These are phyloP conservation scores for Salicornia ramosissima DNA, from an alignment of 148 eudicot species.

Conservation along the genomic window DNA sequence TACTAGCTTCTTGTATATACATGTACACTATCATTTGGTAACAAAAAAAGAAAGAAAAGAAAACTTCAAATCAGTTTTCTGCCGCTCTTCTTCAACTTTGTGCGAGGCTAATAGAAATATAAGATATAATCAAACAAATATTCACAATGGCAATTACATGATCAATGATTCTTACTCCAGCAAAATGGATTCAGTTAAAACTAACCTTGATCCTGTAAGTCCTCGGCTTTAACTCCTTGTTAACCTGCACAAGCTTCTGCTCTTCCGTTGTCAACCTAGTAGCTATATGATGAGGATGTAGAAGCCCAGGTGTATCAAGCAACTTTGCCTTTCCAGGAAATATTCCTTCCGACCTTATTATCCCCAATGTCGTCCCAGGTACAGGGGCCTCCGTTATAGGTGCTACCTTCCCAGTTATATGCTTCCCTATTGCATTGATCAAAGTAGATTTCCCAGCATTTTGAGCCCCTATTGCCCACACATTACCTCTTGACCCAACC, in stretches of 20 bases:
- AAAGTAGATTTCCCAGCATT: constrained; percentile 94
- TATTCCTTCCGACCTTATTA: constrained; percentile 74
- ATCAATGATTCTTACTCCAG: not conserved
- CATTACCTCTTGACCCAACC: constrained; percentile 84
- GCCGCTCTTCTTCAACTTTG: not conserved
- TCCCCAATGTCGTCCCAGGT: constrained; percentile 95
- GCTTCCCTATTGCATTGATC: constrained; percentile 83
- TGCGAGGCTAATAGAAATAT: not conserved
- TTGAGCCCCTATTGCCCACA: constrained; percentile 97
- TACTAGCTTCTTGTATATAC: too few species aligned
- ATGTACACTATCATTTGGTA: too few species aligned
- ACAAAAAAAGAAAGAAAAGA: too few species aligned
- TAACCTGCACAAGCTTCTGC: constrained; percentile 69
- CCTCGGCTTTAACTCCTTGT: constrained; percentile 89
- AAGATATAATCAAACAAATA: not conserved
- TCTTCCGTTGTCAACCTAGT: constrained; percentile 87
- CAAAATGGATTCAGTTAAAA: constrained; percentile 5
- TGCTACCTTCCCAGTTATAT: constrained; percentile 43
- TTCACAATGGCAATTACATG: not conserved
- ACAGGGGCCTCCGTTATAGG: constrained; percentile 90
- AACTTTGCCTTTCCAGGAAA: constrained; percentile 73
- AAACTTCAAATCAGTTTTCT: not conserved
- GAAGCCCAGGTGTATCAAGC: constrained; percentile 95
- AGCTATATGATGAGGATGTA: constrained; percentile 76
- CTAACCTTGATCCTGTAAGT: constrained; percentile 87